Evolutionary conservation across 306 rosid species (phyloP).

Genomic region (Sesbania bispinosa): DNA sequence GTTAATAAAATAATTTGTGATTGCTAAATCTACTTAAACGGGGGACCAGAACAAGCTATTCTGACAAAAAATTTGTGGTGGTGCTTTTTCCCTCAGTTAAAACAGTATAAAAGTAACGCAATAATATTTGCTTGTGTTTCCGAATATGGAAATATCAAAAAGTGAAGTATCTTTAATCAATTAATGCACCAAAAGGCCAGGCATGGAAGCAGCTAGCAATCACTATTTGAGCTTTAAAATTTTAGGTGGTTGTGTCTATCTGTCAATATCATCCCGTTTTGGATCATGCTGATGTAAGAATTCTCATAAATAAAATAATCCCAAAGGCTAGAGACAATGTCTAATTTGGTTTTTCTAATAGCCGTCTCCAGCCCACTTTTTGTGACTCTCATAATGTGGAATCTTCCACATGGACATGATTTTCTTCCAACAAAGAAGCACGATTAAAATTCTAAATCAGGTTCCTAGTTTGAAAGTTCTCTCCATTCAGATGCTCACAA

Average conservation of each 20-base stretch:
- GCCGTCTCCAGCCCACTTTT: constrained; percentile 32
- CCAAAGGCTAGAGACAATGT: constrained; percentile 13
- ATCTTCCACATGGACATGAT: constrained; percentile 9
- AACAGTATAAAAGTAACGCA: background rate
- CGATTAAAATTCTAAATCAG: constrained; percentile 15
- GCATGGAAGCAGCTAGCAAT: constrained; percentile 12
- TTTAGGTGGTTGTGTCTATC: background rate
- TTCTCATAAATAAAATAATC: constrained; percentile 19
- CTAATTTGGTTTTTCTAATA: constrained; percentile 15
- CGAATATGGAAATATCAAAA: background rate
- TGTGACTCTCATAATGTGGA: constrained; percentile 9
- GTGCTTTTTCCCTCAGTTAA: background rate
- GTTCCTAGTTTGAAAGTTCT: background rate
- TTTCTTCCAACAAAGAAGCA: constrained; percentile 6
- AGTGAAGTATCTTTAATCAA: background rate
- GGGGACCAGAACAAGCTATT: too few relatives aligned
- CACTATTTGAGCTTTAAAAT: constrained; percentile 3
- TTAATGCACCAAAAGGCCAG: constrained; percentile 10
- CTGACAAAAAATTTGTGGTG: too few relatives aligned
- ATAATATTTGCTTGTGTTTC: background rate
- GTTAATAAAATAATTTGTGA: too few relatives aligned
- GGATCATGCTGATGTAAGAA: constrained; percentile 30
- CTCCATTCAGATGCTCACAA: constrained; percentile 15
- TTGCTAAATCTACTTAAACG: too few relatives aligned
- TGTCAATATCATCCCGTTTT: constrained; percentile 36